Percentiles rank a stretch among this genome's conserved stretches.
These are phyloP conservation scores for Teunomyces lycoperdinae DNA, from an alignment of 805 yeast species.

Conservation along the genomic window DNA sequence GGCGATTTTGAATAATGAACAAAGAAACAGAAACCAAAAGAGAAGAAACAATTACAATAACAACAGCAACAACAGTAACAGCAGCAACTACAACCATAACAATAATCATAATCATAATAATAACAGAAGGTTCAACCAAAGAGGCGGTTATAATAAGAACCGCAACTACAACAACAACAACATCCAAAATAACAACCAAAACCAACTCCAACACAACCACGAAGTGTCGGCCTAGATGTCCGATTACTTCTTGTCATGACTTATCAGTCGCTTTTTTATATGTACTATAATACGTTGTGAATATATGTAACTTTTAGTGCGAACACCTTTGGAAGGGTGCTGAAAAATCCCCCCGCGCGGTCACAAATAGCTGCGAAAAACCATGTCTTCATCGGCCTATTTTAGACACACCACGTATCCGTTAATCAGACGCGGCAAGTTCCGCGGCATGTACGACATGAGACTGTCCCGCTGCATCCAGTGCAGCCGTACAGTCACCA, in stretches of 20 bases:
- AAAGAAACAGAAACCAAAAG: slow-evolving; percentile 45
- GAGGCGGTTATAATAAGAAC: slow-evolving; percentile 26
- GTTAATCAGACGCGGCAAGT: slow-evolving; percentile 16
- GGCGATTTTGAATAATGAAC: slow-evolving; percentile 49
- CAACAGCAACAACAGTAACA: slow-evolving; percentile 13
- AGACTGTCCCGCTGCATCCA: slow-evolving; percentile 19
- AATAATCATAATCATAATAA: slow-evolving; percentile 9
- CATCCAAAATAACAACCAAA: slow-evolving; percentile 19
- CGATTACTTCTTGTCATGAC: not conserved
- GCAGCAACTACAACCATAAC: slow-evolving; percentile 7
- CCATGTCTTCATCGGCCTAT: not conserved
- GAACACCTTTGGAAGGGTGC: not conserved
- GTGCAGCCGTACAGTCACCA: not conserved
- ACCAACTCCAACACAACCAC: slow-evolving; percentile 8
- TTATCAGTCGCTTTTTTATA: not conserved
- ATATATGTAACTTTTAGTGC: not conserved
- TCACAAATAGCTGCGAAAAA: slow-evolving; percentile 4
- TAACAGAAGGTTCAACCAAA: slow-evolving; percentile 22
- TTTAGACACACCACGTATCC: not conserved
- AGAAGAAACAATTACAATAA: slow-evolving; percentile 40
- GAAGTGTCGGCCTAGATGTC: slow-evolving; percentile 3
- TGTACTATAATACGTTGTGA: slow-evolving; percentile 7
- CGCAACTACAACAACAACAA: slow-evolving; percentile 20
- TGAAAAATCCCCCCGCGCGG: not conserved
- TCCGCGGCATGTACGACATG: slow-evolving; percentile 24